Base-by-base conservation (phyloP, 768 basidiomycete genomes). In the Peribolospora kevripleyi region DNA sequence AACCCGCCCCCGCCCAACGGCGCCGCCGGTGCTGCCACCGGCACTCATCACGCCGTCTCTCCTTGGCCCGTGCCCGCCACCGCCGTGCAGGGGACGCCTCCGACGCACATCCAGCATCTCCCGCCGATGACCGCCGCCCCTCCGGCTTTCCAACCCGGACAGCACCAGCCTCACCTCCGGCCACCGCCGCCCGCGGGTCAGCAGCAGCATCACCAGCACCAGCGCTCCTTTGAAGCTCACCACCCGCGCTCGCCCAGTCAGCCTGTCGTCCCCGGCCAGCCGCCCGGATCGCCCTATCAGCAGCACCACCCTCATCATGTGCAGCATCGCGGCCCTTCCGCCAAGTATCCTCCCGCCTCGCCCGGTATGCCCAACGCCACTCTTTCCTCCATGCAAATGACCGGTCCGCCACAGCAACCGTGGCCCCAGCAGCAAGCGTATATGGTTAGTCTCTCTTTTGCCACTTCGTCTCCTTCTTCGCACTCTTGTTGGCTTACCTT, bases 311-410 rank as follows among this genome's bases (percentile, higher is more conserved):
- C 25, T 25, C 25, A 25, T 25, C 25, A 25, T 25, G 25, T 25
- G 25, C 25, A 25, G 25, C 25, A 25, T 25, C 25, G 25, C 25
- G 25, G 25, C 25, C 25, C 25, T 25, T 10, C 49, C 46, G 37
- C 10, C 52, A 60, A 60, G 50, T 51, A 55, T 41, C 57, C 60
- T 42, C 54, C 25, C 25, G 25, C 60, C 11, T 55, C 58, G n/a
- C 60, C 58, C 48, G 55, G 57, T 41, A 60, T 60, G 52, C 60
- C 60, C 42, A 60, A 60, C 52, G 60, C 55, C 42, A 56, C 25
- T 25, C 25, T 25, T 25, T 25, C 25, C 25, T 25, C 25, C 25
- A 25, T 25, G 25, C 25, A 25, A 25, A 25, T 25, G 25, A 25
- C 25, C 25, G 25, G 25, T 25, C 25, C 25, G 25, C 25, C 25